A percentile compares a stretch with the other conserved stretches of the same genome.
These are phyloP conservation scores for Argentina anserina DNA, from an alignment of 306 rosid genomes.

Conservation along the genomic window DNA sequence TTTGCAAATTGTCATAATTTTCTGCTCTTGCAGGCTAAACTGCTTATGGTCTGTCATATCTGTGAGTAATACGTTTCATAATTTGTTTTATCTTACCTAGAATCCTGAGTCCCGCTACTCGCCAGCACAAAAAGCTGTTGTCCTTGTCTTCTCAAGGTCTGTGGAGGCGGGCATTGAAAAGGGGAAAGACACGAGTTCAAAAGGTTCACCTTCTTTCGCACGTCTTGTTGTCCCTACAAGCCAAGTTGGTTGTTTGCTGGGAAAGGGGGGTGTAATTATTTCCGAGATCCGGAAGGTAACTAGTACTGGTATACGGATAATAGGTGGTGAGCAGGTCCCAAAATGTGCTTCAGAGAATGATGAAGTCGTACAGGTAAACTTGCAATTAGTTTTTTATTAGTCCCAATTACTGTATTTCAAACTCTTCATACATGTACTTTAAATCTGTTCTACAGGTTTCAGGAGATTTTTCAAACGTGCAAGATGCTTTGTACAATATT, in stretches of 20 bases:
- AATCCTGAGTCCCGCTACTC: constrained; percentile 79
- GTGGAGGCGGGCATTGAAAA: constrained; percentile 66
- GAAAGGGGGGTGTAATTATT: constrained; percentile 84
- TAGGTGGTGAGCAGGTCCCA: constrained; percentile 71
- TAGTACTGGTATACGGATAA: constrained; percentile 66
- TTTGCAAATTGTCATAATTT: constrained; percentile 2
- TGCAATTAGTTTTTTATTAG: not conserved
- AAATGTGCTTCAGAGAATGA: constrained; percentile 73
- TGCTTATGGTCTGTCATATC: constrained; percentile 9
- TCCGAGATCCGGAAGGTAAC: constrained; percentile 85
- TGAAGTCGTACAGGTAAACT: constrained; percentile 74
- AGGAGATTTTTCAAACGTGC: constrained; percentile 82
- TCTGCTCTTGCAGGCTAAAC: constrained; percentile 8
- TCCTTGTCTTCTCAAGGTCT: constrained; percentile 81
- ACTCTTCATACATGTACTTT: constrained; percentile 8
- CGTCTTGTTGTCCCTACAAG: constrained; percentile 68
- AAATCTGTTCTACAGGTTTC: constrained; percentile 58
- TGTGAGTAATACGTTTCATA: constrained; percentile 7
- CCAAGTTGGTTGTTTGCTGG: constrained; percentile 96
- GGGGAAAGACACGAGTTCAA: constrained; percentile 52
- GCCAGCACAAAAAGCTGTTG: constrained; percentile 81
- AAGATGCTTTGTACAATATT: constrained; percentile 87
- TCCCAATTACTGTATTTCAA: constrained; percentile 13
- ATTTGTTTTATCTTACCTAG: constrained; percentile 34
- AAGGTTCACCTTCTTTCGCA: constrained; percentile 58